Evolutionary conservation across 2,329 filamentous ascomycete genomes (phyloP).

Genomic region (Daldinia eschscholtzii): DNA sequence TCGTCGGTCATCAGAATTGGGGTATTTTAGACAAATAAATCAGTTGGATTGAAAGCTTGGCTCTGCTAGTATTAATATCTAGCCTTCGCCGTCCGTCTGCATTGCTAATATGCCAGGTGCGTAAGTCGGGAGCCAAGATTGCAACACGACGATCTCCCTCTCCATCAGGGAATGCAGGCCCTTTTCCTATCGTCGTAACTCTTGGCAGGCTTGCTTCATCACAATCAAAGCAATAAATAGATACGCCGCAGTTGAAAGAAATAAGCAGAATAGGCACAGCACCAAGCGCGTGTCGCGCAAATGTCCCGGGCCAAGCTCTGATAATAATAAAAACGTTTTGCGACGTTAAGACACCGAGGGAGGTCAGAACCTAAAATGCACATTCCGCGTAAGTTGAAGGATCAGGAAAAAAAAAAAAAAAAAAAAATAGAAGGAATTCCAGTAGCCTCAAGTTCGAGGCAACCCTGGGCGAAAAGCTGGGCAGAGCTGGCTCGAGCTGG

Average conservation of each 20-base stretch:
- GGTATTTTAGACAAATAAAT: conserved; percentile 34
- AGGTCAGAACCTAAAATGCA: conserved; percentile 32
- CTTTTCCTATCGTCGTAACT: conserved; percentile 27
- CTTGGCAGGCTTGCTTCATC: conserved; percentile 35
- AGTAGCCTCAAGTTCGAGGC: conserved; percentile 25
- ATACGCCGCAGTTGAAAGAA: not conserved
- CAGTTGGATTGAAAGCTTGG: conserved; percentile 31
- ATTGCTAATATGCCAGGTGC: conserved; percentile 2
- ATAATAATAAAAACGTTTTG: conserved; percentile 11
- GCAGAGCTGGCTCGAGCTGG: conserved; percentile 17
- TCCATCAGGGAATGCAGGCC: conserved; percentile 17
- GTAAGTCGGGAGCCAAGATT: conserved; percentile 29
- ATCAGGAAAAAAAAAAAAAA: not conserved
- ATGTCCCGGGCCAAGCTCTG: conserved; percentile 32
- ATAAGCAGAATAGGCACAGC: not conserved
- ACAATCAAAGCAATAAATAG: conserved; percentile 13
- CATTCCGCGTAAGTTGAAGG: not conserved
- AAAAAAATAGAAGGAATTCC: conserved; percentile 15
- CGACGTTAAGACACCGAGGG: conserved; percentile 35
- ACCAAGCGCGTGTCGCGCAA: conserved; percentile 19
- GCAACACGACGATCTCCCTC: conserved; percentile 32
- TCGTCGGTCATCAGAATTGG: conserved; percentile 33
- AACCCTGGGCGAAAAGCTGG: conserved; percentile 24
- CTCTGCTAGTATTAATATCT: conserved; percentile 18
- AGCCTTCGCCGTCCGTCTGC: conserved; percentile 28